Conservation (phyloP, 2,329 filamentous ascomycete genomes). For the Metarhizium humberi region DNA sequence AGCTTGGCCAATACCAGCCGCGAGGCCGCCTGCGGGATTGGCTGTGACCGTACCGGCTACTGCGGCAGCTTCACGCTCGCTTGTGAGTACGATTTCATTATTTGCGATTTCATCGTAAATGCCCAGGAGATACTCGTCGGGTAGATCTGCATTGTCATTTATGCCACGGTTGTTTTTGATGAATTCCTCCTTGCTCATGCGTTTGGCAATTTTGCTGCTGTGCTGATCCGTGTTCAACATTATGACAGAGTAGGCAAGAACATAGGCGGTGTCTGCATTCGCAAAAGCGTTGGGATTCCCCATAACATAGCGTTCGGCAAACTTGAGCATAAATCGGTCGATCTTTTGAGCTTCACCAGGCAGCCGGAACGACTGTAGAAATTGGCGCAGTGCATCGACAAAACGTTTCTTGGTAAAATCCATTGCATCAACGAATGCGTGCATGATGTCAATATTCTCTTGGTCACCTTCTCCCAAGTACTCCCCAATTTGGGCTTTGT, state of each 20-base stretch:
- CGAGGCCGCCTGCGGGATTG: conserved; percentile 55
- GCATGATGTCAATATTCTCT: conserved; percentile 94
- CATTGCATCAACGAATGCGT: conserved; percentile 93
- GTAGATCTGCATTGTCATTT: conserved; percentile 90
- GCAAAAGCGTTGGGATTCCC: conserved; percentile 97
- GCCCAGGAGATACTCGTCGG: conserved; percentile 77
- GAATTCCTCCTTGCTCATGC: conserved; percentile 95
- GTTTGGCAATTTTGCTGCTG: conserved; percentile 70
- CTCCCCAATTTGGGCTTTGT: conserved; percentile 89
- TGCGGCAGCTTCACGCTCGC: conserved; percentile 81
- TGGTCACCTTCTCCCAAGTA: conserved; percentile 90
- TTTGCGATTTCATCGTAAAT: conserved; percentile 89
- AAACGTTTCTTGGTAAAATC: conserved; percentile 88
- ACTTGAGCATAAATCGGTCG: conserved; percentile 98
- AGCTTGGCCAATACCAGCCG: conserved; percentile 77
- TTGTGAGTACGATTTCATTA: conserved; percentile 92
- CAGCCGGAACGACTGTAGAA: conserved; percentile 87
- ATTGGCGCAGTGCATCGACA: conserved; percentile 82
- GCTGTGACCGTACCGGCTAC: conserved; percentile 56
- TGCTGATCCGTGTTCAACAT: conserved; percentile 94
- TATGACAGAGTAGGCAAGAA: conserved; percentile 92
- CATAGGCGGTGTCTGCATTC: conserved; percentile 95
- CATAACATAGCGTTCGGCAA: conserved; percentile 88
- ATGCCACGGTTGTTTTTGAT: conserved; percentile 99
- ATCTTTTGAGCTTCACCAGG: conserved; percentile 98